These are phyloP conservation scores for Glomus cerebriforme DNA, from an alignment of 192 early-diverging fungal species.

Conservation along the genomic window DNA sequence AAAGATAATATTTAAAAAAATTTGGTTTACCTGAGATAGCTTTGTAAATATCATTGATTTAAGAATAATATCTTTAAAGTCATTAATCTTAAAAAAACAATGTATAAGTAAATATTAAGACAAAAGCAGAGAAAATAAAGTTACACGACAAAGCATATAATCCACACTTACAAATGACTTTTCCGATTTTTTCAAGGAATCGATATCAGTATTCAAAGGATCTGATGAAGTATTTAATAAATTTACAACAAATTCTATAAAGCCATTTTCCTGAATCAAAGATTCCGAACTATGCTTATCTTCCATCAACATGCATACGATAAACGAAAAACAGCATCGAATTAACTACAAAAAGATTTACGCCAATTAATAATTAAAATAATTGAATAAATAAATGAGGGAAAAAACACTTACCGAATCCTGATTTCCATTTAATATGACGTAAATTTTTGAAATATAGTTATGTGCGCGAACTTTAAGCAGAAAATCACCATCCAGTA, in stretches of 20 bases:
- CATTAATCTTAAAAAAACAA: background rate
- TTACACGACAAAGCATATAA: background rate
- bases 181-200: slow-evolving; percentile 11
- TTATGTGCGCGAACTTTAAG: slow-evolving; percentile 19
- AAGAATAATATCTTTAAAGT: slow-evolving; percentile 11
- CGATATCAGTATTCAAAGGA: background rate
- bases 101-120: no score
- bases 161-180: background rate
- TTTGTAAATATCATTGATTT: background rate
- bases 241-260: slow-evolving; percentile 14
- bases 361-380: background rate
- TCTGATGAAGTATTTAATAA: background rate
- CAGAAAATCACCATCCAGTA: slow-evolving; percentile 19
- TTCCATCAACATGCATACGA: slow-evolving; percentile 20
- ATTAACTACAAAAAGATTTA: slow-evolving; percentile 16
- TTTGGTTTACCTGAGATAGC: background rate
- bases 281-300: slow-evolving; percentile 4
- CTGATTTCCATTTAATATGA: background rate
- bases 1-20: background rate
- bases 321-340: slow-evolving; percentile 14
- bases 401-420: slow-evolving; percentile 8
- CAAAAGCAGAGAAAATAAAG: background rate
- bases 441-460: slow-evolving; percentile 16
- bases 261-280: slow-evolving; percentile 2
- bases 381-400: background rate